Base-by-base conservation (phyloP, 768 basidiomycete genomes). In the Dendrothele bispora region DNA sequence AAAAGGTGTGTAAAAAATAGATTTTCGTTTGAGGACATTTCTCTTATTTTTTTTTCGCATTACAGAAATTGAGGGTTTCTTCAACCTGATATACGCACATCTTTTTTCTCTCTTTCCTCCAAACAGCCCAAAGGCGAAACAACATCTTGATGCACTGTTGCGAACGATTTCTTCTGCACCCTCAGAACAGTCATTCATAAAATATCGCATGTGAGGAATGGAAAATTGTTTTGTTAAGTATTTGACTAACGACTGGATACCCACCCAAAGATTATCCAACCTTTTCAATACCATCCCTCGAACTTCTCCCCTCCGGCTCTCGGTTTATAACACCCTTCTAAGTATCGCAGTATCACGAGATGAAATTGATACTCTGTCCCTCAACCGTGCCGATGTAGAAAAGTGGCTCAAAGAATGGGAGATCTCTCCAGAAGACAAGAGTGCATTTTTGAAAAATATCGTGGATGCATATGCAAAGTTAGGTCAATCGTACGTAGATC, bases 11-110 rank as follows among this genome's bases (percentile, higher is more conserved):
- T 25, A 46, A 43, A 21, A 11, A 20, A 15, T 39, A 14, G 41
- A 2, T 32, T 39, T 35, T 44, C 43, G 38, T 25, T n/a, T 22
- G 42, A 11, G 18, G 52, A 37, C 35, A 58, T 32, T 25, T 25
- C n/a, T n/a, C n/a, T n/a, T n/a, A n/a, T n/a, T n/a, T n/a, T n/a
- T n/a, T n/a, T n/a, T n/a, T n/a, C n/a, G 44, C 26, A 18, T 35
- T 10, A 20, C 61, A 88, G 86, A 93, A 68, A 82, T 83, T 53
- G 89, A 92, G 68, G 91, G 91, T 17, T 92, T 91, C 65, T 92
- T 91, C 75, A 91, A 91, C 65, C 75, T 92, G 27, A 61, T 92
- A 35, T 86, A 80, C 58, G 78, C 89, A 3, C 88, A 91, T 67
- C 60, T 91, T 30, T 76, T 88, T 53, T 65, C 76, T 8, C 68